Base-by-base conservation (phyloP, 108 stramenopile species). In the Epithemia pelagica region DNA sequence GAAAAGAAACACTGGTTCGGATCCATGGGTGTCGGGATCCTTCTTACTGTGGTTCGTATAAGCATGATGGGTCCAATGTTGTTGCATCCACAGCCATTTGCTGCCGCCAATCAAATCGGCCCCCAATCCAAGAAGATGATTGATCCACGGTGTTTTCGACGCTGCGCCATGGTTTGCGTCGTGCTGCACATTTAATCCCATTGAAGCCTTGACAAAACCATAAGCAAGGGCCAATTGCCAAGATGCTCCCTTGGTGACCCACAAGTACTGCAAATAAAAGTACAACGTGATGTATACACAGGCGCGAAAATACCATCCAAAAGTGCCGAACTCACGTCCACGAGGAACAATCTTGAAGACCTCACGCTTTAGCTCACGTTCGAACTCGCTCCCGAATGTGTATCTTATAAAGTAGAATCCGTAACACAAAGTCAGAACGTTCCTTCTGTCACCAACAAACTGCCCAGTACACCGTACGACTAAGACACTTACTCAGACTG, bases 121-220 rank as follows among this genome's bases (percentile, higher is more conserved):
- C 33, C 94, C 94, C 15, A 91, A 83, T 31, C 94, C 94, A 27
- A 91, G 73, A 0, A 95, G 52, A 58, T 95, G 82, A 64, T 95
- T 95, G 58, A 92, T 68, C 83, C 84, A 86, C 37, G 85, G 76
- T 18, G 67, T 79, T 67, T 79, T 90, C 28, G 89, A 90, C 30
- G 86, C 87, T 21, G 94, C 94, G 3, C 96, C 96, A 55, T 96
- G 96, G 71, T 97, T 97, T 68, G 95, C 92, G 75, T 97, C 96
- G 68, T 97, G 96, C 71, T 95, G 94, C 22, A 96, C 90, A 68
- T 97, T 97, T 55, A 97, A 62, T 21, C 94, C 94, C 65, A 95
- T 92, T 22, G 82, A 80, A 0, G 90, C 90, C 59, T 84, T 80
- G 1, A 85, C 60, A 27, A 91, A 66, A 21, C 94, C 94, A 61